Percentiles rank a stretch among this genome's conserved stretches.
Conservation (phyloP, 768 basidiomycete species). For the Hypholoma fasciculare region DNA sequence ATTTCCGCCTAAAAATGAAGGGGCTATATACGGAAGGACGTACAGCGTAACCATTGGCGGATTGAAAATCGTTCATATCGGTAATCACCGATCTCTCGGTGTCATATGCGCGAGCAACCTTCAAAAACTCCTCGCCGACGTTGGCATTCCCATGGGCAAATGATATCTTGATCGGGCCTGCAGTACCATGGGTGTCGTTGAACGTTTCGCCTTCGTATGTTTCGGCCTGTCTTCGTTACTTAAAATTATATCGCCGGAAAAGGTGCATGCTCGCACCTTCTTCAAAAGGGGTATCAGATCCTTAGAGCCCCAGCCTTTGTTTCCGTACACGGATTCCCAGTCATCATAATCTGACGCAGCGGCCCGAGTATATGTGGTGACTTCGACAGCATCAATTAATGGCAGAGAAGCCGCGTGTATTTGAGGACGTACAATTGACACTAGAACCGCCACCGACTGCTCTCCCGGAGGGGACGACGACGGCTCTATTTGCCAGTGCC, state of each 20-base stretch:
- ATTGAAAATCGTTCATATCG: slow-evolving; percentile 47
- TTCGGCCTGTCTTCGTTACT: slow-evolving; percentile 34
- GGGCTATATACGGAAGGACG: not conserved
- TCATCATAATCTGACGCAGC: slow-evolving; percentile 66
- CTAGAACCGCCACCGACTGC: slow-evolving; percentile 64
- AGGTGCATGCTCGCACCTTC: slow-evolving; percentile 38
- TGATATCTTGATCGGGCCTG: slow-evolving; percentile 54
- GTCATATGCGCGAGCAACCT: slow-evolving; percentile 40
- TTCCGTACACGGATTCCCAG: slow-evolving; percentile 52
- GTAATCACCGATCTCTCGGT: slow-evolving; percentile 40
- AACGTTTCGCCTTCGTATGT: slow-evolving; percentile 32
- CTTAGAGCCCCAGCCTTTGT: slow-evolving; percentile 62
- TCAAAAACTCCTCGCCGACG: slow-evolving; percentile 32
- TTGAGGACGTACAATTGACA: slow-evolving; percentile 48
- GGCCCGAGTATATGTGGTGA: slow-evolving; percentile 58
- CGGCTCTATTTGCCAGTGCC: slow-evolving; percentile 43
- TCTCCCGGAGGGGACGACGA: slow-evolving; percentile 44
- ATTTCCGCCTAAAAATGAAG: not conserved
- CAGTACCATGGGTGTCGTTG: slow-evolving; percentile 44
- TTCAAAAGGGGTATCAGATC: slow-evolving; percentile 57
- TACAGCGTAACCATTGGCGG: slow-evolving; percentile 1
- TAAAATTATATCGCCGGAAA: not conserved
- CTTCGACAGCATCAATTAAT: slow-evolving; percentile 19
- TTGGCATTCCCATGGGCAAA: slow-evolving; percentile 38
- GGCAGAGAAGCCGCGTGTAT: slow-evolving; percentile 8